phyloP scores from a whole-genome alignment of 371 early-diverging fungal species.

The Mortierella sp. region DNA sequence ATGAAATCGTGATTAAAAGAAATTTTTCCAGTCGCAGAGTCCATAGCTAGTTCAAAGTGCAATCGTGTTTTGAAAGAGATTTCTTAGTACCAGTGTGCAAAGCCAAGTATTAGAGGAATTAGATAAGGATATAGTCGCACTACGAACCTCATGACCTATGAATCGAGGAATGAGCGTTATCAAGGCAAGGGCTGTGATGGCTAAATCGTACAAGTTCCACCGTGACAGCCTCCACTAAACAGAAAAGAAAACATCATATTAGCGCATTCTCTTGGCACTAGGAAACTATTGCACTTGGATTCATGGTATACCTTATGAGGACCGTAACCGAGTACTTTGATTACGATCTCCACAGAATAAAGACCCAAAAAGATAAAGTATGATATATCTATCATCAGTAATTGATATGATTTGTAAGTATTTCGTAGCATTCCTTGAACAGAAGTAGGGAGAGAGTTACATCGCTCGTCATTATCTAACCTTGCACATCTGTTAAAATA shows the following conservation, averaged over 20 bases:
- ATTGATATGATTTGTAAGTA: not conserved
- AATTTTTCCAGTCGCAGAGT: constrained; percentile 59
- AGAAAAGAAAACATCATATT: not conserved
- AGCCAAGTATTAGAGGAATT: not conserved
- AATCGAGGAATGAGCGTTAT: constrained; percentile 63
- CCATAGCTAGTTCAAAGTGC: constrained; percentile 46
- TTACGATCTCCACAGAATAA: constrained; percentile 59
- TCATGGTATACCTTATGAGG: constrained; percentile 59
- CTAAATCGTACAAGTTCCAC: constrained; percentile 66
- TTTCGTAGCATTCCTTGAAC: not conserved
- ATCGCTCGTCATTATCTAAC: constrained; percentile 20
- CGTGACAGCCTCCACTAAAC: constrained; percentile 60
- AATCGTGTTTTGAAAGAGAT: no score
- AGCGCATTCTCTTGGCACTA: not conserved
- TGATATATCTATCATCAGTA: constrained; percentile 55
- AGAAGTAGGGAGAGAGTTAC: not conserved
- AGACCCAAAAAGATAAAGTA: constrained; percentile 63
- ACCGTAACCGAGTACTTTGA: constrained; percentile 63
- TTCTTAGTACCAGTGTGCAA: no score
- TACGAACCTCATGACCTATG: constrained; percentile 60
- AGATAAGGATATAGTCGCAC: not conserved
- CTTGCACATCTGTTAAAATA: constrained; percentile 60
- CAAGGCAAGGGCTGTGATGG: constrained; percentile 61
- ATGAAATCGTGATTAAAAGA: constrained; percentile 60
- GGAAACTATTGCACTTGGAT: not conserved